Percentiles rank a stretch among this genome's conserved stretches.
These are phyloP conservation scores for Boehmeria nivea DNA, from an alignment of 306 rosid species.

Conservation along the genomic window DNA sequence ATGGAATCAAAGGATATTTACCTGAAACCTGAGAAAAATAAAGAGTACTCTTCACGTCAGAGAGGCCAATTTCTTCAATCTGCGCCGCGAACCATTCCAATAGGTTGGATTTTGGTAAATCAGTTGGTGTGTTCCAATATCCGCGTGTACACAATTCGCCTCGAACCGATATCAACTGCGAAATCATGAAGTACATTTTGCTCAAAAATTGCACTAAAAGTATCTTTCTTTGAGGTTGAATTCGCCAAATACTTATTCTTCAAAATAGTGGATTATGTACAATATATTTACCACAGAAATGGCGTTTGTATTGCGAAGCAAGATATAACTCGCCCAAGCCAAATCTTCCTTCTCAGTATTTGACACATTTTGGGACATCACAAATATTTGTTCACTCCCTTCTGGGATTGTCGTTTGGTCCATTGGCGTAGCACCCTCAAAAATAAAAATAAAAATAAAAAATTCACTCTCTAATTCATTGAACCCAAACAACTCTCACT, in stretches of 20 bases:
- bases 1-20: constrained; percentile 6
- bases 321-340: constrained; percentile 85
- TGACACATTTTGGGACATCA: constrained; percentile 48
- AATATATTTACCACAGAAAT: constrained; percentile 47
- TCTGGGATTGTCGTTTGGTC: constrained; percentile 63
- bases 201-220: no score
- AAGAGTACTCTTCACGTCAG: constrained; percentile 48
- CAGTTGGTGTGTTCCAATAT: constrained; percentile 63
- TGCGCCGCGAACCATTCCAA: constrained; percentile 61
- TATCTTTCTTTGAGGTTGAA: no score
- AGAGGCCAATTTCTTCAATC: constrained; percentile 43
- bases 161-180: constrained; percentile 57
- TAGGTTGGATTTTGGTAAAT: constrained; percentile 37
- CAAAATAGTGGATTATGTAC: constrained; percentile 9
- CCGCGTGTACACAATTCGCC: constrained; percentile 73
- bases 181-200: background rate
- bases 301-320: constrained; percentile 73
- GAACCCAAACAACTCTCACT: background rate
- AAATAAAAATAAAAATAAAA: background rate
- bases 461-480: background rate
- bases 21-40: constrained; percentile 82
- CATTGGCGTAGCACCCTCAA: constrained; percentile 66
- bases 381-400: constrained; percentile 65
- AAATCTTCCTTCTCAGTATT: constrained; percentile 63
- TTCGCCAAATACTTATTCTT: background rate